Conservation (phyloP, 345 rosid genomes). For the Cardiospermum halicacabum region DNA sequence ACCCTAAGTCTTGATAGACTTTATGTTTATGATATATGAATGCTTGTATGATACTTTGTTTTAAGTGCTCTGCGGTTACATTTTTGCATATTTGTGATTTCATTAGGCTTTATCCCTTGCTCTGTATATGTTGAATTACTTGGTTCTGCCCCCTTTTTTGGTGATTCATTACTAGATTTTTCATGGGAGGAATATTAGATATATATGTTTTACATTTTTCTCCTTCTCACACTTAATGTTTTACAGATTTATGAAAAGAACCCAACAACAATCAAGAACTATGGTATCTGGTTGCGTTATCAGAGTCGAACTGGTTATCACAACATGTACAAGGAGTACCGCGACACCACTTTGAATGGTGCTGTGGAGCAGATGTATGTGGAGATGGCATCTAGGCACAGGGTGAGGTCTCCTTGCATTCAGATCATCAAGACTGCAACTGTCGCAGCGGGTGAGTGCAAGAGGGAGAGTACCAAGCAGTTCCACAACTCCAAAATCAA, state of each 20-base stretch:
- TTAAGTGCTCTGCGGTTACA: no score
- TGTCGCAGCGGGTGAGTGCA: conserved; percentile 31
- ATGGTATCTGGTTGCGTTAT: conserved; percentile 35
- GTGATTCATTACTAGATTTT: not conserved
- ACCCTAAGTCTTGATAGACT: not conserved
- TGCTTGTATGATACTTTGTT: no score
- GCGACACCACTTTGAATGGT: conserved; percentile 34
- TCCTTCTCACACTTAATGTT: no score
- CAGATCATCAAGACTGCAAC: conserved; percentile 38
- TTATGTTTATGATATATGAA: not conserved
- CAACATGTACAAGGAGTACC: conserved; percentile 37
- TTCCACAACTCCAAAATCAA: conserved; percentile 35
- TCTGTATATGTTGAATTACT: not conserved
- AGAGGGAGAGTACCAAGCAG: conserved; percentile 40
- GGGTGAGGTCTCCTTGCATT: conserved; percentile 36
- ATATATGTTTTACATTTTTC: not conserved
- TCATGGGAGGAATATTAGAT: not conserved
- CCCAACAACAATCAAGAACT: conserved; percentile 35
- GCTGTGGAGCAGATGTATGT: conserved; percentile 36
- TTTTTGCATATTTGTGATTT: not conserved
- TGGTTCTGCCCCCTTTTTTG: not conserved
- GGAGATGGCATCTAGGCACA: conserved; percentile 40
- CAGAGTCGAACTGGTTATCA: conserved; percentile 35
- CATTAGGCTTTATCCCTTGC: not conserved
- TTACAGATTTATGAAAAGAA: conserved; percentile 33